phyloP scores from a whole-genome alignment of 306 rosid genomes.

The Pyrus betulifolia region DNA sequence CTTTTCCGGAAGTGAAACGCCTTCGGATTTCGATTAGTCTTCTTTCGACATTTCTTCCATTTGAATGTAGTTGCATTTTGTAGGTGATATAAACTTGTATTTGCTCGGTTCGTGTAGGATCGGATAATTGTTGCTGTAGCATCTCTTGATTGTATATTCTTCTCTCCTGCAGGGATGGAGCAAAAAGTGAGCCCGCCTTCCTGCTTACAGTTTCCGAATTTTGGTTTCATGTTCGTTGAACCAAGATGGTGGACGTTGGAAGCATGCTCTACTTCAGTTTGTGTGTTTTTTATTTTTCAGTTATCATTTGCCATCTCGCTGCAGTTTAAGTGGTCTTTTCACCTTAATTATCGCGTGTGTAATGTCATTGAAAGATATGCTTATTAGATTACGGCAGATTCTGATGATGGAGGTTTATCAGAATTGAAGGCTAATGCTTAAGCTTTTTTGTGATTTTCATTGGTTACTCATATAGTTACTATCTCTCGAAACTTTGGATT shows the following conservation, averaged over 20 bases:
- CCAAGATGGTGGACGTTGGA: slow-evolving; percentile 7
- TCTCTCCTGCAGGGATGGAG: slow-evolving; percentile 76
- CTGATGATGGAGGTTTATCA: not conserved
- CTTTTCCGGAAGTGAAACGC: not conserved
- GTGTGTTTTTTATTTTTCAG: not conserved
- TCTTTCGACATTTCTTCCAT: not conserved
- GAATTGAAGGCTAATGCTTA: not conserved
- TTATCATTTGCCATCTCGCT: not conserved
- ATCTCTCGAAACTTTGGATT: not conserved
- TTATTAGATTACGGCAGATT: not conserved
- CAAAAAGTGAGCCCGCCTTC: slow-evolving; percentile 43
- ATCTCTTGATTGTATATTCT: slow-evolving; percentile 9
- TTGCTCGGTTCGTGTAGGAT: not conserved
- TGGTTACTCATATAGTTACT: not conserved
- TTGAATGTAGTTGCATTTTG: not conserved
- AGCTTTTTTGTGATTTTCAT: not conserved
- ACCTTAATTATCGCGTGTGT: not conserved
- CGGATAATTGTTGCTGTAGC: not conserved
- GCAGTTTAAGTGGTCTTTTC: not conserved
- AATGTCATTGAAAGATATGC: not conserved
- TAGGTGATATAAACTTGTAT: not conserved
- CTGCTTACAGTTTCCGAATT: slow-evolving; percentile 8
- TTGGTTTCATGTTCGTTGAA: not conserved
- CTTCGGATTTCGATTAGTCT: not conserved
- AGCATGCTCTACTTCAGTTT: not conserved